Conservation (phyloP, 1,284 basidiomycete species). For the Austroboletus novae-zelandiae region DNA sequence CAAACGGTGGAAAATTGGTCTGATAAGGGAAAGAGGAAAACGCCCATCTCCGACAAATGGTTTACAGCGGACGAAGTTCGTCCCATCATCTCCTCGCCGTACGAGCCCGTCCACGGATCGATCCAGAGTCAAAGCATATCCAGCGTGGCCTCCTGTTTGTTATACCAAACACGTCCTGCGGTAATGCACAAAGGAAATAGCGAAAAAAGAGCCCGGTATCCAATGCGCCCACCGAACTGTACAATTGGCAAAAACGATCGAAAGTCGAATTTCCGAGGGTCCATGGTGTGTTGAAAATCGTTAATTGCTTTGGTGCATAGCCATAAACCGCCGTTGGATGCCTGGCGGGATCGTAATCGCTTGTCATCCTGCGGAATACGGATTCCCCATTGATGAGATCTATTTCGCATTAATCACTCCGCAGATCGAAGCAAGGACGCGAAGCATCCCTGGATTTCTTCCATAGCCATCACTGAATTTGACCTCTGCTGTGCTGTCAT, state of each 20-base stretch:
- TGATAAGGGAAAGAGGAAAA: conserved; percentile 7
- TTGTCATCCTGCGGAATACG: not conserved
- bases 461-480: conserved; percentile 31
- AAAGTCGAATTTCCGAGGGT: conserved; percentile 28
- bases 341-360: conserved; percentile 9
- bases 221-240: too few relatives aligned
- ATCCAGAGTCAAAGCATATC: not conserved
- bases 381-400: conserved; percentile 19
- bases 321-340: not conserved
- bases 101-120: not conserved
- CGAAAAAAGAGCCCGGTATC: too few relatives aligned
- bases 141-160: not conserved
- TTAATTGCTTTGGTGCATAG: not conserved
- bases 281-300: conserved; percentile 4
- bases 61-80: too few relatives aligned
- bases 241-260: conserved; percentile 9
- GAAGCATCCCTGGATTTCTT: conserved; percentile 12
- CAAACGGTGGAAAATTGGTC: conserved; percentile 3
- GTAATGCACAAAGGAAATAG: not conserved
- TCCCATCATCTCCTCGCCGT: too few relatives aligned
- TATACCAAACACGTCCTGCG: not conserved
- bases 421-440: conserved; percentile 13
- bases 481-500: conserved; percentile 9
- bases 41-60: not conserved
- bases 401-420: conserved; percentile 18